Conservation (phyloP, 1,284 basidiomycete species). For the Boletellus deceptivus region DNA sequence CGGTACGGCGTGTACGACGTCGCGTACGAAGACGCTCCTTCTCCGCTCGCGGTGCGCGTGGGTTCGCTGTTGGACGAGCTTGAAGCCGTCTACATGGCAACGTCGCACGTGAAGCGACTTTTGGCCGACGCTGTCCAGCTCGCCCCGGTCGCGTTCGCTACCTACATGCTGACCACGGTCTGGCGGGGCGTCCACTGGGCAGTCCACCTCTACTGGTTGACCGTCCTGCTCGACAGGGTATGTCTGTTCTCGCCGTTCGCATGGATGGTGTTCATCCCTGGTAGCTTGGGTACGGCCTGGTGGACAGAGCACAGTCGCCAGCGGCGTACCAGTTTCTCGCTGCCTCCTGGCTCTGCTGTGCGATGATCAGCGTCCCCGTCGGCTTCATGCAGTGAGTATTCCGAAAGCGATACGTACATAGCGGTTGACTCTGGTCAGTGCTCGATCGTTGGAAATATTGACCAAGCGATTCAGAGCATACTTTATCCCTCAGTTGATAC, state of each 20-base stretch:
- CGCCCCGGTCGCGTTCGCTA: conserved; percentile 28
- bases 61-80: conserved; percentile 1
- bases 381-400: conserved; percentile 17
- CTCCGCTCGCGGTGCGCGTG: not conserved
- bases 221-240: conserved; percentile 19
- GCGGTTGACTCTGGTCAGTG: conserved; percentile 23
- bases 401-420: not conserved
- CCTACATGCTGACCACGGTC: conserved; percentile 26
- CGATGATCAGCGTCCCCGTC: conserved; percentile 12
- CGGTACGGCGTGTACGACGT: conserved; percentile 24
- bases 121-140: conserved; percentile 30
- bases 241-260: not conserved
- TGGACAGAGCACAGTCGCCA: not conserved
- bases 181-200: conserved; percentile 33
- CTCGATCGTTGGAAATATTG: conserved; percentile 26
- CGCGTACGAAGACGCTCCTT: conserved; percentile 18
- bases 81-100: not conserved
- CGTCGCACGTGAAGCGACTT: conserved; percentile 15
- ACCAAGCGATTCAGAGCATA: conserved; percentile 31
- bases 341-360: conserved; percentile 19
- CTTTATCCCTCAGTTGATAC: conserved; percentile 38
- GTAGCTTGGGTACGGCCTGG: conserved; percentile 15
- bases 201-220: conserved; percentile 24
- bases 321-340: conserved; percentile 10
- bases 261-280: not conserved